Base-by-base conservation (phyloP, 23 red algal genomes). In the Chondrus crispus region DNA sequence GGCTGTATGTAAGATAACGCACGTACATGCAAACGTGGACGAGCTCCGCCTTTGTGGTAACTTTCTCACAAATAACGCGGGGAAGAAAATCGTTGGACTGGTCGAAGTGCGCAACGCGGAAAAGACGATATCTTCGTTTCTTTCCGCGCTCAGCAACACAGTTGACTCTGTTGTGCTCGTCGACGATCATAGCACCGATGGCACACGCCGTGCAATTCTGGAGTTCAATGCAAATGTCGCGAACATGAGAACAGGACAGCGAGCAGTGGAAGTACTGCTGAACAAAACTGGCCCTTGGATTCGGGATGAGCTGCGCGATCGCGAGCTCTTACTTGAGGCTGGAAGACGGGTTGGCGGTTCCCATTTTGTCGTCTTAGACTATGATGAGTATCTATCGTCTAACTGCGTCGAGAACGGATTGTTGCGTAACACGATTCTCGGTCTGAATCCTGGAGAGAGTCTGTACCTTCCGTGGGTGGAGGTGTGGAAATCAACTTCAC, bases 331-430 rank as follows among this genome's bases (percentile, higher is more conserved):
- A 10, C 94, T 96, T 16, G 38, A 74, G 58, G 80, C 64, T 1
- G 94, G 80, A 2, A 85, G 94, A n/a, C 14, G 45, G 2, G 82
- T 80, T 0, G 87, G 88, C 11, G 94, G 81, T 28, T 87, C 94
- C 1, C 94, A 96, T 53, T 96, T 96, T 96, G 82, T 92, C 9
- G 48, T 92, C 42, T 81, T 91, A 2, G 94, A 96, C 29, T 96
- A 96, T 37, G 94, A 96, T 42, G 94, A 96, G 73, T 85, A 85
- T 50, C 26, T 96, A 49, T 83, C 86, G 32, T 40, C 68, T 62
- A 81, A 77, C 24, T 96, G 94, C 70, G 43, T 82, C 7, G 52
- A 51, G 20, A 66, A 87, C 24, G 80, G 80, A 39, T 46, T 20
- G 18, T 42, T 96, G n/a, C 68, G 80, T 13, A 40, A 52, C 12